Base-by-base conservation (phyloP, 371 early-diverging fungal species). In the Mucor mucedo region DNA sequence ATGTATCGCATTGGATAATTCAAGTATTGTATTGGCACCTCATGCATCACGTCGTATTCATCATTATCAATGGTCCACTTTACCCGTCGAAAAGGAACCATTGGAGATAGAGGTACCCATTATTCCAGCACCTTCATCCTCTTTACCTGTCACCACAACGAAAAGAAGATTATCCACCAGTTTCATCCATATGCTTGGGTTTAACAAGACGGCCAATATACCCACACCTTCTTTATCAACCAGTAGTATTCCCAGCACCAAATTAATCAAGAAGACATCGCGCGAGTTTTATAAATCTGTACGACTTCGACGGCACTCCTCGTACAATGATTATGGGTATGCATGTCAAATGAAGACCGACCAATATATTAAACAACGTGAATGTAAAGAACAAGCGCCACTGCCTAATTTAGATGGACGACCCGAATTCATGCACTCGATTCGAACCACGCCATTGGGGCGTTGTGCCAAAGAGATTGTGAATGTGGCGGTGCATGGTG, bases 311-410 rank as follows among this genome's bases (percentile, higher is more conserved):
- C 67, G 73, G 0, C 72, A 75, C 44, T 77, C 78, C 8, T 75
- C 78, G 13, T 77, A 80, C 40, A 80, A 80, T 40, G 74, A 80
- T 45, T 77, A 76, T 62, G 78, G 80, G 0, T 80, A 76, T 40
- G 73, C 76, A 1, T 78, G 77, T 57, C 78, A 76, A 53, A 70
- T 68, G 54, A 74, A 75, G 21, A 75, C 81, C 27, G 76, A 69
- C 5, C 72, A 78, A 32, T 80, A 80, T 58, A 70, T 80, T 10
- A 69, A 70, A 38, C 60, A 73, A 11, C 47, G 35, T 11, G 63
- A 40, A 5, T 21, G 28, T 5, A 44, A 52, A 16, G 16, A 49
- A 55, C 32, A 54, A 10, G 8, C 30, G 2, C 60, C 65, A 14
- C 32, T 45, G 11, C 77, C 77, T 0, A 69, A 75, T 30, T 68